Conservation (phyloP, 441 rosid genomes). For the Aquilaria agallochum region DNA sequence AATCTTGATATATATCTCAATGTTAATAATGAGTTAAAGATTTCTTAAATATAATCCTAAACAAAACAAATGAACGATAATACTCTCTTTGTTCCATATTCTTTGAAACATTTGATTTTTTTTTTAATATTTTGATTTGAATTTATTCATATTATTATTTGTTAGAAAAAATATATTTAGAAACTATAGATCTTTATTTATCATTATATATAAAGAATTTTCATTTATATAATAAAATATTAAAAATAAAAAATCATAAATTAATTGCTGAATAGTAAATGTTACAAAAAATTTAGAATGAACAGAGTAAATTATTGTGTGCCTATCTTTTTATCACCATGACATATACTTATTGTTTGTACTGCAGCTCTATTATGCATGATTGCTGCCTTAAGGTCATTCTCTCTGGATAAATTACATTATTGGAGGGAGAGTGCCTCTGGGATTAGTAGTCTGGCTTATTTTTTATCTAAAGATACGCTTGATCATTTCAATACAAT, state of each 20-base stretch:
- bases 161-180: too few species aligned
- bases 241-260: too few species aligned
- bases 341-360: not conserved
- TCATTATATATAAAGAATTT: too few species aligned
- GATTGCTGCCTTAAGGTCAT: slow-evolving; percentile 58
- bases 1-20: not conserved
- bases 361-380: slow-evolving; percentile 58
- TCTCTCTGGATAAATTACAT: slow-evolving; percentile 51
- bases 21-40: not conserved
- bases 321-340: not conserved
- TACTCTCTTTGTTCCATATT: too few species aligned
- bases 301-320: too few species aligned
- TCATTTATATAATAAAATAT: too few species aligned
- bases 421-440: slow-evolving; percentile 56
- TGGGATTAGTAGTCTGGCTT: slow-evolving; percentile 65
- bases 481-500: slow-evolving; percentile 50
- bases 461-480: slow-evolving; percentile 63
- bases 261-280: too few species aligned
- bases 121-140: too few species aligned
- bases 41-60: not conserved
- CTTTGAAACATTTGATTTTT: too few species aligned
- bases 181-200: too few species aligned
- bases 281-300: too few species aligned
- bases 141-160: too few species aligned
- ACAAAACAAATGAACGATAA: not conserved